Base-by-base conservation (phyloP, 345 rosid genomes). In the Populus davidiana region DNA sequence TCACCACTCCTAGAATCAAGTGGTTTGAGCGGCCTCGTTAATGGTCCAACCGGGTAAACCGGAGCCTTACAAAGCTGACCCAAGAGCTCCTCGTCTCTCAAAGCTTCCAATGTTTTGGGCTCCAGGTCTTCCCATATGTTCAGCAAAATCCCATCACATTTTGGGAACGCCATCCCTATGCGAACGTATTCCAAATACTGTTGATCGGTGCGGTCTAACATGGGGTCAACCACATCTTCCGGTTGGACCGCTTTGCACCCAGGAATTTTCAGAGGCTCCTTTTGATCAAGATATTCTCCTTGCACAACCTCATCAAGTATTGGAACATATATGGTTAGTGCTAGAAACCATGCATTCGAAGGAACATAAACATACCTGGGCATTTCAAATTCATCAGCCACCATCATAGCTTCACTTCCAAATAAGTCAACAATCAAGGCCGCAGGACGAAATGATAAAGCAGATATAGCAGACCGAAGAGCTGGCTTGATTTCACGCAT, bases 371-470 rank as follows among this genome's bases (percentile, higher is more conserved):
- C 84, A 38, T 85, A 91, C 78, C 81, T 90, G 21, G 83, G 77
- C 84, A 91, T 83, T 72, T 75, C 75, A 1, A 90, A 81, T 49
- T 91, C 92, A 0, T 81, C 67, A 2, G 89, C 91, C 5, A 91
- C 69, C 33, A 62, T 74, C 52, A 88, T 76, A 31, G 89, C 87
- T 52, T 88, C 90, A 1, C 87, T 86, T 31, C 92, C 93, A 16
- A 90, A 89, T 47, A 83, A 23, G 76, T 92, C 92, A 3, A 87
- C 81, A 16, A 92, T 73, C 16, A 92, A 73, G 62, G 85, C 88
- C 25, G 87, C 49, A 0, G 91, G 92, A 11, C 62, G 88, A 36
- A 44, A 62, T 69, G 84, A 50, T 85, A 88, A 69, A 10, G 54
- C 52, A 5, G 80, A 74, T 73, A 92, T 83, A 33, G 86, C 86